phyloP scores from a whole-genome alignment of 306 rosid species.

The Prinsepia uniflora region DNA sequence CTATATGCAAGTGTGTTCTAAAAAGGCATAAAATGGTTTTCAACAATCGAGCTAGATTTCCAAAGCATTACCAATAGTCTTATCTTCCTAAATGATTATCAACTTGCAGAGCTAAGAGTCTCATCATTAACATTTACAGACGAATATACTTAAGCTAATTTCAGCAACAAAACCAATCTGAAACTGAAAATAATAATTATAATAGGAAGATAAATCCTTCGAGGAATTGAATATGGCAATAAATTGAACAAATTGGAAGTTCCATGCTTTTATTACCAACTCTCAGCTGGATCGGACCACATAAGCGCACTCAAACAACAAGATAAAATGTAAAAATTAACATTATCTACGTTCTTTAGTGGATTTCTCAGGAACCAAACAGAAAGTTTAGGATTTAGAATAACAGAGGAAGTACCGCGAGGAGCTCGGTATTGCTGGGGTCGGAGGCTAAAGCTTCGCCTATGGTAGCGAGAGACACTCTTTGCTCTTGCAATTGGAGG shows the following conservation, averaged over 20 bases:
- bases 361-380: constrained; percentile 4
- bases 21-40: neutral
- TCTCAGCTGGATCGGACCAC: neutral
- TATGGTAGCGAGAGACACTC: constrained; percentile 64
- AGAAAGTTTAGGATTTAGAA: neutral
- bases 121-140: neutral
- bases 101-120: neutral
- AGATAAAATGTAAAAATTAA: neutral
- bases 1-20: neutral
- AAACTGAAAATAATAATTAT: neutral
- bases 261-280: neutral
- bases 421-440: constrained; percentile 70
- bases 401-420: constrained; percentile 33
- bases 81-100: neutral
- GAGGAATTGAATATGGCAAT: neutral
- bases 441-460: constrained; percentile 64
- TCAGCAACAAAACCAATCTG: neutral
- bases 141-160: neutral
- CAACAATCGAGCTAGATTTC: neutral
- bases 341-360: neutral
- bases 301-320: neutral
- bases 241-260: neutral
- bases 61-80: neutral
- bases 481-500: constrained; percentile 80
- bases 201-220: neutral